A percentile compares a stretch with the other conserved stretches of the same genome.
Conservation (phyloP, 2,329 filamentous ascomycete species). For the Raffaelea albimanens region DNA sequence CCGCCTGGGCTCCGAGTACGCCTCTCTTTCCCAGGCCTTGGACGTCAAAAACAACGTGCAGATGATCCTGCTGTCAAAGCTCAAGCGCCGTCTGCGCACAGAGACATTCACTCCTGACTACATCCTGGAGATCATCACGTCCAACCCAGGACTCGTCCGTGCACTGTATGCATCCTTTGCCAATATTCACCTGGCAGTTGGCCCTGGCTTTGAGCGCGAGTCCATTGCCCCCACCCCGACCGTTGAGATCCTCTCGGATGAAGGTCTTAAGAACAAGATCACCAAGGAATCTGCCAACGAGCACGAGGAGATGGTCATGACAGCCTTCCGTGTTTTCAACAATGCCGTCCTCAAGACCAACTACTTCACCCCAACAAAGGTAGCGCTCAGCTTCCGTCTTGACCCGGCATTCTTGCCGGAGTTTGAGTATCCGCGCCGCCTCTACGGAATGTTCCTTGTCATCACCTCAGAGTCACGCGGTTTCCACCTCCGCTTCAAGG, state of each 20-base stretch:
- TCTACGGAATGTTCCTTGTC: constrained; percentile 98
- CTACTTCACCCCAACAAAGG: constrained; percentile 94
- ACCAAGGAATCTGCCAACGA: constrained; percentile 77
- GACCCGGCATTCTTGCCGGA: constrained; percentile 82
- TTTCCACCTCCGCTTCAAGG: constrained; percentile 94
- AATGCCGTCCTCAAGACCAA: constrained; percentile 91
- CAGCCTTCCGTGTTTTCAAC: constrained; percentile 93
- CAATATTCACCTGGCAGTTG: constrained; percentile 61
- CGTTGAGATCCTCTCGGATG: constrained; percentile 64
- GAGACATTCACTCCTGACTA: constrained; percentile 98
- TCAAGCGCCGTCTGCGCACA: constrained; percentile 89
- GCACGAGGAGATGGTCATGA: constrained; percentile 98
- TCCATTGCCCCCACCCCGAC: constrained; percentile 45
- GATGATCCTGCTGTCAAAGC: constrained; percentile 78
- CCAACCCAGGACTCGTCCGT: constrained; percentile 79
- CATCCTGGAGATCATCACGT: constrained; percentile 92
- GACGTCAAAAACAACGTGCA: constrained; percentile 75
- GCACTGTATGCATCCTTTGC: constrained; percentile 88
- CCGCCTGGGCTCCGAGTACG: constrained; percentile 85
- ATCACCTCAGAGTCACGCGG: constrained; percentile 95
- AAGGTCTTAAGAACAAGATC: constrained; percentile 65
- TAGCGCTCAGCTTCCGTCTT: constrained; percentile 91
- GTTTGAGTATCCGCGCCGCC: constrained; percentile 83
- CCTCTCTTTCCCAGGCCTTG: constrained; percentile 71
- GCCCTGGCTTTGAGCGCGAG: constrained; percentile 39